These are phyloP conservation scores for Solanum pimpinellifolium DNA, from an alignment of 257 asterid species.

Conservation along the genomic window DNA sequence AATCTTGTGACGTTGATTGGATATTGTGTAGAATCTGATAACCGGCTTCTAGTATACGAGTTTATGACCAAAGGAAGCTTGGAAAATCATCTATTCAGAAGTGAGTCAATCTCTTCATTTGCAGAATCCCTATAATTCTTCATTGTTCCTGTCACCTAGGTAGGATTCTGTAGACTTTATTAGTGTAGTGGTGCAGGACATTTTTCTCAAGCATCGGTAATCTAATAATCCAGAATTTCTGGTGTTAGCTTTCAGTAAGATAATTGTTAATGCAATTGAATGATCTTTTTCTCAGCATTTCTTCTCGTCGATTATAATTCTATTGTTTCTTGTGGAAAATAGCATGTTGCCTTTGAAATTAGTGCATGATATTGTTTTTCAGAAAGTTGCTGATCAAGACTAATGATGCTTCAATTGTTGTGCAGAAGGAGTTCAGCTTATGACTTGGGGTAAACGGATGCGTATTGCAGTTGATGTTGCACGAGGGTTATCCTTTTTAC, in stretches of 20 bases:
- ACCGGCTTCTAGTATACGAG: slow-evolving; percentile 55
- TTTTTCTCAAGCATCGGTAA: not conserved
- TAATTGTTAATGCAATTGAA: not conserved
- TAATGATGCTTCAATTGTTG: not conserved
- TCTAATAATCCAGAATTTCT: not conserved
- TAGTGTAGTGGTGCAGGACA: not conserved
- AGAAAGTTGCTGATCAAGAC: not conserved
- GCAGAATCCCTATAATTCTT: not conserved
- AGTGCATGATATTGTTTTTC: not conserved
- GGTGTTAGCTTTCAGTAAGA: not conserved
- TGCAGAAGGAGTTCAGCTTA: slow-evolving; percentile 53
- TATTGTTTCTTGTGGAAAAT: not conserved
- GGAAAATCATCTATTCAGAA: slow-evolving; percentile 65
- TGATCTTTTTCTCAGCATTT: not conserved
- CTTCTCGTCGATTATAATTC: not conserved
- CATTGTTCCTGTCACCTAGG: not conserved
- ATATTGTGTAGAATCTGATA: slow-evolving; percentile 54
- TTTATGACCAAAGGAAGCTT: slow-evolving; percentile 69
- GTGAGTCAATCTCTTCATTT: slow-evolving; percentile 16
- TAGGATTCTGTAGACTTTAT: not conserved
- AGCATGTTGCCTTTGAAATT: not conserved
- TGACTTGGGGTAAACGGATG: slow-evolving; percentile 47
- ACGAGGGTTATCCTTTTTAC: slow-evolving; percentile 47
- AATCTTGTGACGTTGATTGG: slow-evolving; percentile 70
- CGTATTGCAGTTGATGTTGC: slow-evolving; percentile 48